Evolutionary conservation across 2,329 filamentous ascomycete genomes (phyloP).

Genomic region (Pseudopyrenochaeta lycopersici): DNA sequence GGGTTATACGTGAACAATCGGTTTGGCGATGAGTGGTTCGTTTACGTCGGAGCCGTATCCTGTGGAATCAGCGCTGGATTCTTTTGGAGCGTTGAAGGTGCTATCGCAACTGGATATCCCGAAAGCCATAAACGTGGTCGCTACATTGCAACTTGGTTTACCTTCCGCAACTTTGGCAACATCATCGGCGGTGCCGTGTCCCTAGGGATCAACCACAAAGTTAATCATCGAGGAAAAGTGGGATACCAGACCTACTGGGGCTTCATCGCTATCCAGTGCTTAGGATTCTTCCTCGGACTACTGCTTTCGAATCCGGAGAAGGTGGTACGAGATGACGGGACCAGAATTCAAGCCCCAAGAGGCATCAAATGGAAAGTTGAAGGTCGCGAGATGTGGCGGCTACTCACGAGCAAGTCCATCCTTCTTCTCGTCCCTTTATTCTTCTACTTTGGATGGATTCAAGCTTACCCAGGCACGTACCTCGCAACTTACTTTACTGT

Average conservation of each 20-base stretch:
- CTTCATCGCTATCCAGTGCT: conserved; percentile 57
- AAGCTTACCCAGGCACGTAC: conserved; percentile 61
- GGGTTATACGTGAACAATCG: conserved; percentile 61
- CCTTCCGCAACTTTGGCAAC: conserved; percentile 61
- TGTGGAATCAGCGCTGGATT: conserved; percentile 61
- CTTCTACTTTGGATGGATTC: conserved; percentile 52
- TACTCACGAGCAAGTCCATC: conserved; percentile 57
- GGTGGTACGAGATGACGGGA: conserved; percentile 53
- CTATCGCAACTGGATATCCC: conserved; percentile 60
- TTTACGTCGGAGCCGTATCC: conserved; percentile 58
- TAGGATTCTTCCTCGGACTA: conserved; percentile 55
- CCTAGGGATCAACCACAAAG: conserved; percentile 57
- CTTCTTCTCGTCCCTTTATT: conserved; percentile 59
- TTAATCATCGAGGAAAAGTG: conserved; percentile 55
- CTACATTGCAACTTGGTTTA: conserved; percentile 58
- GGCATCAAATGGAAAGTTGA: conserved; percentile 44
- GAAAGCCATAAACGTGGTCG: conserved; percentile 57
- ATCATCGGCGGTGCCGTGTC: conserved; percentile 62
- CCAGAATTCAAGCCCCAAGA: conserved; percentile 40
- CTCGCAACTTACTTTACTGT: conserved; percentile 63
- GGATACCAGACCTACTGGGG: conserved; percentile 50
- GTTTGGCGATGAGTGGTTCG: conserved; percentile 62
- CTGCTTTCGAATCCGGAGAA: conserved; percentile 56
- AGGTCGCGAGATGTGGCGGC: conserved; percentile 50
- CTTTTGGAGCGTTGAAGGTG: conserved; percentile 63